phyloP scores from a whole-genome alignment of 176 grass and related monocot genomes.

The Olyra latifolia region DNA sequence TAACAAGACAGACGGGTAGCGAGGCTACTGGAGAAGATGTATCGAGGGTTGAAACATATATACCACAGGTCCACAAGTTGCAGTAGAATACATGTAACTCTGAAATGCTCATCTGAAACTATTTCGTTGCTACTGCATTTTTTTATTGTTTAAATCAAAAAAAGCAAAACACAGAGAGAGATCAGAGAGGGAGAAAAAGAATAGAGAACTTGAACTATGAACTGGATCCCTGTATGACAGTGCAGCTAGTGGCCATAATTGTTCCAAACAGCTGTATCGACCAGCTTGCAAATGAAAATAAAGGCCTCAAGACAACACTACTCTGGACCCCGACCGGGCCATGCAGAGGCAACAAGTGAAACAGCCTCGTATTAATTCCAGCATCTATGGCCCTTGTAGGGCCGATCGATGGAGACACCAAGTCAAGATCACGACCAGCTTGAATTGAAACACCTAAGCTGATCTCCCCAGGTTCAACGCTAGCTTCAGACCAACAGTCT shows the following conservation, averaged over 20 bases:
- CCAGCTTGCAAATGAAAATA: constrained; percentile 7
- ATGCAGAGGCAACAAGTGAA: background rate
- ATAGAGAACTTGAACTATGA: background rate
- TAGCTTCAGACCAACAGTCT: background rate
- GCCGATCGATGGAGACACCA: constrained; percentile 15
- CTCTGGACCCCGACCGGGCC: background rate
- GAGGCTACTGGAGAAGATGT: too few species aligned
- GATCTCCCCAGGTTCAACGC: background rate
- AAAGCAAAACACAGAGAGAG: background rate
- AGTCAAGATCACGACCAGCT: background rate
- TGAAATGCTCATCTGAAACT: background rate
- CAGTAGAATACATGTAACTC: background rate
- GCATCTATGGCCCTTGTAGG: constrained; percentile 19
- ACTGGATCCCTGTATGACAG: background rate
- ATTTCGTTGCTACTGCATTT: background rate
- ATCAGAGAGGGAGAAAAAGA: background rate
- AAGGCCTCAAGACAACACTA: constrained; percentile 19
- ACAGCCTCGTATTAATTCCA: constrained; percentile 7
- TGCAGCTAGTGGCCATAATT: background rate
- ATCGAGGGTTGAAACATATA: background rate
- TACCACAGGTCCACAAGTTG: background rate
- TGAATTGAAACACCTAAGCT: background rate
- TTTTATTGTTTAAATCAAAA: background rate
- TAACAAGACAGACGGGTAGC: too few species aligned
- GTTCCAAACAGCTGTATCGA: constrained; percentile 27